Percentiles rank a stretch among this genome's conserved stretches.
phyloP scores from a whole-genome alignment of 306 rosid species.

The Prunus mongolica region DNA sequence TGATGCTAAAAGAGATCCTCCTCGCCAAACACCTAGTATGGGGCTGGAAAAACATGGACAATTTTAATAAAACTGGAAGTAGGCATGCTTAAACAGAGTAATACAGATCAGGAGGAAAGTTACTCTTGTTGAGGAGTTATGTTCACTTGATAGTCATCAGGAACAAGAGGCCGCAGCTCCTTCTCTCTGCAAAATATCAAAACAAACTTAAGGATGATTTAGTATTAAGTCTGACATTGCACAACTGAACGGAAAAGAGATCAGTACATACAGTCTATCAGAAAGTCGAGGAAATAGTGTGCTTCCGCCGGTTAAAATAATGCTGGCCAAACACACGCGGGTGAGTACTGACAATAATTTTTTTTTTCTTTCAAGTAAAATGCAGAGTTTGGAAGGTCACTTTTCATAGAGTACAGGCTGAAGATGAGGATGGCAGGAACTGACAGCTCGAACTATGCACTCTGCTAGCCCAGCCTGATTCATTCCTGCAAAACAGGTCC shows the following conservation, averaged over 20 bases:
- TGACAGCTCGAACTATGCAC: conserved; percentile 82
- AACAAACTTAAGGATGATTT: not conserved
- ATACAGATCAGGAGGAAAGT: conserved; percentile 6
- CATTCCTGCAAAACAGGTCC: conserved; percentile 60
- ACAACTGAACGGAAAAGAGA: not conserved
- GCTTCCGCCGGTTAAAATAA: conserved; percentile 92
- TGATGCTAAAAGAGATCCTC: conserved; percentile 84
- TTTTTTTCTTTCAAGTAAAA: not conserved
- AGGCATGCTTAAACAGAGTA: not conserved
- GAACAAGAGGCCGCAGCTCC: conserved; percentile 94
- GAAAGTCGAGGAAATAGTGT: conserved; percentile 79
- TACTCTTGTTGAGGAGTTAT: conserved; percentile 88
- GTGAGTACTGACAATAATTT: conserved; percentile 4
- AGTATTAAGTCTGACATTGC: not conserved
- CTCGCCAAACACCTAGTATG: conserved; percentile 85
- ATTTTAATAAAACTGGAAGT: conserved; percentile 2
- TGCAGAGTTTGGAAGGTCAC: conserved; percentile 29
- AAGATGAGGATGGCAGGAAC: conserved; percentile 77
- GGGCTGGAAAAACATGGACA: conserved; percentile 51
- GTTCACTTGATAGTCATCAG: conserved; percentile 81
- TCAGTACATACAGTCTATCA: conserved; percentile 68
- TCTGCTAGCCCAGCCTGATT: conserved; percentile 94
- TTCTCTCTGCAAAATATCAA: conserved; percentile 51
- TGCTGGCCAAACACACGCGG: conserved; percentile 43
- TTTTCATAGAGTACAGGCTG: conserved; percentile 87